These are phyloP conservation scores for Penicillium malachiteum DNA, from an alignment of 495 filamentous ascomycete genomes.

Conservation along the genomic window DNA sequence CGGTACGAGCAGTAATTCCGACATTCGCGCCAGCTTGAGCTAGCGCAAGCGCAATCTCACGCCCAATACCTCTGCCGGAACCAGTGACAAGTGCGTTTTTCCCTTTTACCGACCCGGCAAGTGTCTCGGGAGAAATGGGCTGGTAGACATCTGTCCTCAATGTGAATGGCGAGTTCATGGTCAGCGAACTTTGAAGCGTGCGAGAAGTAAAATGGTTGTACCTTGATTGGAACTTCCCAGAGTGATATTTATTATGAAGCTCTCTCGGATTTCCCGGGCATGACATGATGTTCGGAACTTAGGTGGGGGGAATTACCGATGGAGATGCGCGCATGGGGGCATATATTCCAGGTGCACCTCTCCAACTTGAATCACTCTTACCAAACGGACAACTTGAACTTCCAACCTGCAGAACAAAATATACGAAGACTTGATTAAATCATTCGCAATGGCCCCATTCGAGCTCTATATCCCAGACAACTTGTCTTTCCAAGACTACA, in stretches of 20 bases:
- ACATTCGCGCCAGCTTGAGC: conserved; percentile 76
- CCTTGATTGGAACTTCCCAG: no score
- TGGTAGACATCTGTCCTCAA: not conserved
- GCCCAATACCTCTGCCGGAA: conserved; percentile 68
- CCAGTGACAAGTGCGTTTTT: conserved; percentile 70
- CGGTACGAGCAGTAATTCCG: conserved; percentile 41
- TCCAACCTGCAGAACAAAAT: no score
- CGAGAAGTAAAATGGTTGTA: not conserved
- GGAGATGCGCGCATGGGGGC: no score
- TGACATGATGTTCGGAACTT: no score
- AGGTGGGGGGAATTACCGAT: no score
- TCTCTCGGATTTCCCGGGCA: no score
- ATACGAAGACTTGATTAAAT: no score
- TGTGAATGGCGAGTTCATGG: not conserved
- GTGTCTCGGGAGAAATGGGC: not conserved
- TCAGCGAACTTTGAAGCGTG: not conserved
- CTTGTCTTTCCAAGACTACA: conserved; percentile 26
- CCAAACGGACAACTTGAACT: no score
- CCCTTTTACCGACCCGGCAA: not conserved
- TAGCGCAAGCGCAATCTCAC: conserved; percentile 60
- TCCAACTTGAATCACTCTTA: no score
- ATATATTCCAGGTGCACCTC: no score
- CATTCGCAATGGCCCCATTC: conserved; percentile 1
- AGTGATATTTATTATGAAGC: no score
- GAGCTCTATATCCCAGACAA: conserved; percentile 26